phyloP scores from a whole-genome alignment of 2,329 filamentous ascomycete species.

The Alternaria arborescens region DNA sequence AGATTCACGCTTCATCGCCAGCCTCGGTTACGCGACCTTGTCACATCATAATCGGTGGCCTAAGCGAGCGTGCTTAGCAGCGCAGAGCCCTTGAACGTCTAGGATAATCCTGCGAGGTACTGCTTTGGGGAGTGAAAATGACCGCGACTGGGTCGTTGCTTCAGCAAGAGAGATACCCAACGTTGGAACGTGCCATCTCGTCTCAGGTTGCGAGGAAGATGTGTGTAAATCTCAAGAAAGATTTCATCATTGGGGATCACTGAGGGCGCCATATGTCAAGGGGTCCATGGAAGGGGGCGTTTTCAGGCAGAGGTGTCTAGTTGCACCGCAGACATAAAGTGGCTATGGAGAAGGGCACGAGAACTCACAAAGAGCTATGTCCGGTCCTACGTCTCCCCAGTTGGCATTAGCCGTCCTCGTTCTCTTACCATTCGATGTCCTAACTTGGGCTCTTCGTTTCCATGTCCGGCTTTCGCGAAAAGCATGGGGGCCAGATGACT shows the following conservation, averaged over 20 bases:
- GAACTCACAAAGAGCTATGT: background rate
- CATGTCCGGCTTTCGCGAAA: no score
- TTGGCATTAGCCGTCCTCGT: no score
- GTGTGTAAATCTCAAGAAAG: background rate
- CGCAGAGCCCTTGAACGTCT: background rate
- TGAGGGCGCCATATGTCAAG: background rate
- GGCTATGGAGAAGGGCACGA: background rate
- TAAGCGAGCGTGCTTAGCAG: background rate
- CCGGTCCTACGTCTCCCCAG: no score
- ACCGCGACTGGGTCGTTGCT: background rate
- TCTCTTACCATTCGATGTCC: no score
- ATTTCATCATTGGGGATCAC: background rate
- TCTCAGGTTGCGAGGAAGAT: background rate
- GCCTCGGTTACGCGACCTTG: background rate
- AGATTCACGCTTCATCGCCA: background rate
- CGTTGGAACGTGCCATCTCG: background rate
- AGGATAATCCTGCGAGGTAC: background rate
- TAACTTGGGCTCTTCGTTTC: no score
- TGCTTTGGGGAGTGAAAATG: background rate
- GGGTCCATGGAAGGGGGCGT: background rate
- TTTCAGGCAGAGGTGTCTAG: background rate
- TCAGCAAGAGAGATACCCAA: background rate
- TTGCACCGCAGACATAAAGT: background rate
- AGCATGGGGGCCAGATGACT: no score
- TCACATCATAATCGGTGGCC: background rate